Base-by-base conservation (phyloP, 1,284 basidiomycete genomes). In the Megacollybia platyphylla region DNA sequence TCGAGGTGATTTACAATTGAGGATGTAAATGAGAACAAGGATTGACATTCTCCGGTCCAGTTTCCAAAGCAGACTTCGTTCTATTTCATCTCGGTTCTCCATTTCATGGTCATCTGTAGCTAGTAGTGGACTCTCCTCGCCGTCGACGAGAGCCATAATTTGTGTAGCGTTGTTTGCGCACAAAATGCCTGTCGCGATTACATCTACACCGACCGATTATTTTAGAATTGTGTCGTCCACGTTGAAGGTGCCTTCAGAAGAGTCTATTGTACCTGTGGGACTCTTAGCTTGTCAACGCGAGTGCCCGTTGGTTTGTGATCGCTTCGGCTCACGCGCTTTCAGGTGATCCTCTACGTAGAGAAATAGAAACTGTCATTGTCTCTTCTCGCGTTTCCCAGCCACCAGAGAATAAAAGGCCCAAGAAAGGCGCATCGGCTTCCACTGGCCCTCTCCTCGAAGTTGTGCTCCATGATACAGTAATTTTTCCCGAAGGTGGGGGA, bases 401-500 rank as follows among this genome's bases (percentile, higher is more conserved):
- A 2, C 56, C 58, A 1, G 54, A 65, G 1, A 50, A 59, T 18
- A 59, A 64, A 9, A 57, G 60, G n/a, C 54, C 58, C 17, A 71
- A 72, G 54, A 75, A 72, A 45, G 51, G 54, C 7, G 78, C 76
- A 54, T 76, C 76, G 53, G 51, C 68, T n/a, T 64, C 69, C 1
- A 58, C 54, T 9, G 66, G 63, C 38, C 69, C 72, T 4, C 58
- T 76, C 11, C 62, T 82, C 28, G 74, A 81, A 50, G 63, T 92
- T 3, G 68, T 84, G 48, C 61, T 87, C 32, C 76, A 82, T 46
- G 89, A 92, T 57, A 90, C 87, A 1, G 69, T 88, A n/a, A 71
- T 90, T 36, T 92, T 92, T 54, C 89, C 89, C 0, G 89, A 92
- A 61, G 87, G 87, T 9, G 89, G 89, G 10, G 87, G 87, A 2